Percentiles rank a stretch among this genome's conserved stretches.
phyloP scores from a whole-genome alignment of 495 filamentous ascomycete genomes.

The Opeltia flavorubescens region DNA sequence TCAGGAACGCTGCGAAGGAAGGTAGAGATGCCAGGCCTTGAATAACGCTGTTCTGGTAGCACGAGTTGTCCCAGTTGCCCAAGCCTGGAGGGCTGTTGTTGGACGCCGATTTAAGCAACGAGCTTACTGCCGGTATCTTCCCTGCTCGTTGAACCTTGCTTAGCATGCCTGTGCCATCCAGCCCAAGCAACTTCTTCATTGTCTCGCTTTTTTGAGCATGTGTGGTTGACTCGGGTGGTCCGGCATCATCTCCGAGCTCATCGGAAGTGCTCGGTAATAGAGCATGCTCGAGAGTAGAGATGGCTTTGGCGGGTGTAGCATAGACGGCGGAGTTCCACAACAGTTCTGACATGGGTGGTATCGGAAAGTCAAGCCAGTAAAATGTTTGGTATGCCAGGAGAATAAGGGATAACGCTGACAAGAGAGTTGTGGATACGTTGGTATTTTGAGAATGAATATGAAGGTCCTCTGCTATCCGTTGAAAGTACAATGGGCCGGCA shows the following conservation, averaged over 20 bases:
- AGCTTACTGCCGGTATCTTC: conserved; percentile 28
- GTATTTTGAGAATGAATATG: background rate
- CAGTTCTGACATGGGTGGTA: conserved; percentile 22
- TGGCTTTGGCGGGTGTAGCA: conserved; percentile 42
- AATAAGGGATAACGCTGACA: background rate
- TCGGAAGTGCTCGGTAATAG: conserved; percentile 2
- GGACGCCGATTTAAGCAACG: conserved; percentile 24
- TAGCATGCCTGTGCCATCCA: conserved; percentile 41
- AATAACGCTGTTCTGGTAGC: conserved; percentile 94
- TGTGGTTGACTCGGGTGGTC: conserved; percentile 16
- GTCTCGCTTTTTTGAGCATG: conserved; percentile 53
- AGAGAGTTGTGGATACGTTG: background rate
- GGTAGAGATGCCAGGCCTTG: conserved; percentile 70
- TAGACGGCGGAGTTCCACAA: conserved; percentile 52
- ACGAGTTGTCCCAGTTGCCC: conserved; percentile 87
- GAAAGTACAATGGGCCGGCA: background rate
- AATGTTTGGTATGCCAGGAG: conserved; percentile 24
- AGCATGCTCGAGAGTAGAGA: conserved; percentile 41
- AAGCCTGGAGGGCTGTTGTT: conserved; percentile 53
- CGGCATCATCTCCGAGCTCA: conserved; percentile 9
- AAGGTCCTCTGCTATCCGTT: background rate
- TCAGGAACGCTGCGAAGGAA: conserved; percentile 40
- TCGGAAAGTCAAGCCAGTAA: conserved; percentile 19
- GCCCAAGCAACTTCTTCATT: conserved; percentile 50
- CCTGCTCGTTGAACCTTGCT: conserved; percentile 33